Percentiles rank a stretch among this genome's conserved stretches.
phyloP scores from a whole-genome alignment of 1,284 basidiomycete genomes.

The Taiwanofungus camphoratus region DNA sequence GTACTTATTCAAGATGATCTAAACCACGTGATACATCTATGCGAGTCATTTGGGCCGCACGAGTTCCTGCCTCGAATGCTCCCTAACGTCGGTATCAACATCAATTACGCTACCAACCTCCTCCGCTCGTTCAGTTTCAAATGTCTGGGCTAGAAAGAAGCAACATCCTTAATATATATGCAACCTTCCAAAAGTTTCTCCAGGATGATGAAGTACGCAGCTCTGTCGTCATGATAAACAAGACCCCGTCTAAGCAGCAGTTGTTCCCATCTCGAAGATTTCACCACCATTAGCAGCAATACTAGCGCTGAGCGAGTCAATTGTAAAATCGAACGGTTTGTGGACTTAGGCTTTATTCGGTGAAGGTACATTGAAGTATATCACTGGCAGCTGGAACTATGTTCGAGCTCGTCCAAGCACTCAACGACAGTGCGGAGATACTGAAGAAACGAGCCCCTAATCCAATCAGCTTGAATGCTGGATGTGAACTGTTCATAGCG shows the following conservation, averaged over 20 bases:
- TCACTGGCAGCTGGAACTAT: constrained; percentile 88
- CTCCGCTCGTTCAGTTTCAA: neutral
- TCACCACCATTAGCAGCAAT: constrained; percentile 88
- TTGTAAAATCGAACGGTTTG: constrained; percentile 68
- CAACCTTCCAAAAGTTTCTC: constrained; percentile 51
- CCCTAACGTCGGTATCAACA: no score
- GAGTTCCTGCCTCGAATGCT: no score
- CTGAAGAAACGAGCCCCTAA: constrained; percentile 67
- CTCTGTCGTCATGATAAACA: neutral
- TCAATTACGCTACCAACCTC: neutral
- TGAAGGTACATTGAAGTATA: no score
- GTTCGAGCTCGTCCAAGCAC: constrained; percentile 82
- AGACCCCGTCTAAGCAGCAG: neutral
- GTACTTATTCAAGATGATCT: no score
- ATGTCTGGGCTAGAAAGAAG: constrained; percentile 12
- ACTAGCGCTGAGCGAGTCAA: constrained; percentile 72
- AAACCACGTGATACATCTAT: no score
- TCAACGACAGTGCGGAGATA: constrained; percentile 69
- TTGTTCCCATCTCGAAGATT: constrained; percentile 41
- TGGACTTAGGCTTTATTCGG: no score
- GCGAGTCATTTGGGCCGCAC: no score
- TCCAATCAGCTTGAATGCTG: constrained; percentile 84
- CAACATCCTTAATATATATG: constrained; percentile 46
- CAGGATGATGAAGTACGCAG: constrained; percentile 49
- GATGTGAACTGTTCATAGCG: constrained; percentile 84